These are phyloP conservation scores for Aspergillus cavernicola DNA, from an alignment of 495 filamentous ascomycete genomes.

Conservation along the genomic window DNA sequence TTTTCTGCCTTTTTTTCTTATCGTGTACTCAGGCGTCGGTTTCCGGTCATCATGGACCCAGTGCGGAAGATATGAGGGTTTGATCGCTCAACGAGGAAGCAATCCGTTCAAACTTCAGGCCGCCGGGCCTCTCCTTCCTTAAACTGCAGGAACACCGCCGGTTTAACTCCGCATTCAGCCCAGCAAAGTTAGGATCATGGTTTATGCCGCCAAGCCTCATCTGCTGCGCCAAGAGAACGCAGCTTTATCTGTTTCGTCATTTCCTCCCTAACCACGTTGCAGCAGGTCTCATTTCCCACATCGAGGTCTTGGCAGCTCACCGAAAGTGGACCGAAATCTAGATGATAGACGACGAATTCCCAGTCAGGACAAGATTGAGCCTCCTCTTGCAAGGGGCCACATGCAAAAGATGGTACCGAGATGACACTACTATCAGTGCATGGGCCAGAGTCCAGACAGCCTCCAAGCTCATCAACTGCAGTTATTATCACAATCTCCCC, in stretches of 20 bases:
- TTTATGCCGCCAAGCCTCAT: constrained; percentile 19
- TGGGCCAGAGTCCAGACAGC: background rate
- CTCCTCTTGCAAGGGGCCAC: constrained; percentile 9
- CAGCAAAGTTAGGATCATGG: constrained; percentile 10
- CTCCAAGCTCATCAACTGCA: background rate
- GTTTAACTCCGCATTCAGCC: constrained; percentile 10
- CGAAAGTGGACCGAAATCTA: background rate
- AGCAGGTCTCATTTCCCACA: constrained; percentile 13
- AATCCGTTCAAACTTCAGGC: background rate
- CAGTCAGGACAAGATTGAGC: constrained; percentile 5
- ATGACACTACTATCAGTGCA: constrained; percentile 2
- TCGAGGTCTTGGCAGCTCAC: constrained; percentile 9
- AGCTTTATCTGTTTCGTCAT: constrained; percentile 14
- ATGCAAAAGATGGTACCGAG: constrained; percentile 2
- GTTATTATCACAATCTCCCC: constrained; percentile 1
- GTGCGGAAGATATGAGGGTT: background rate
- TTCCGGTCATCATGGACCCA: background rate
- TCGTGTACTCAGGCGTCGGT: background rate
- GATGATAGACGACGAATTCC: background rate
- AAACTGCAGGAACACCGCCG: constrained; percentile 28
- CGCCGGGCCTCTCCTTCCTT: constrained; percentile 1
- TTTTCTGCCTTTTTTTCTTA: background rate
- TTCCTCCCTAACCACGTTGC: constrained; percentile 25
- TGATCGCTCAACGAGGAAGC: background rate
- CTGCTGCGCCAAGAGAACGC: constrained; percentile 21